Evolutionary conservation across 192 early-diverging fungal species (phyloP).

Genomic region (Podila epicladia): DNA sequence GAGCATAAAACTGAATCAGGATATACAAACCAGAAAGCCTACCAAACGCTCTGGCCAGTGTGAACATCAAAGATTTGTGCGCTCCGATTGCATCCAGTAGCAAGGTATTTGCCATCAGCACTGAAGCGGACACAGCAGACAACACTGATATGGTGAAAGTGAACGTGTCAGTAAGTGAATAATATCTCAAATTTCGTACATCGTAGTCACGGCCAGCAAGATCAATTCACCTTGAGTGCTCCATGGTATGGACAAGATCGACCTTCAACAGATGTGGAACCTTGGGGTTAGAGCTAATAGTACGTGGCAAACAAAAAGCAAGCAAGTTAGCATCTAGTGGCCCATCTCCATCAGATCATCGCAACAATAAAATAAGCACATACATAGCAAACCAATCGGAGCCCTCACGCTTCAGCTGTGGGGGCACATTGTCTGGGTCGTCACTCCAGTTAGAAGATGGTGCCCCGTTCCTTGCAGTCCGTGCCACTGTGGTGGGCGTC

Average conservation of each 20-base stretch:
- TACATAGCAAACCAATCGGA: slow-evolving; percentile 90
- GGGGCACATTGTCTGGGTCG: slow-evolving; percentile 80
- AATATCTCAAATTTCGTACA: too few relatives aligned
- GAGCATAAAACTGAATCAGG: too few relatives aligned
- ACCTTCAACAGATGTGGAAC: slow-evolving; percentile 68
- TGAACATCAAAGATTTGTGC: slow-evolving; percentile 90
- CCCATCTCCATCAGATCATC: too few relatives aligned
- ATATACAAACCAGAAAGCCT: background rate
- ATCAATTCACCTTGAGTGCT: slow-evolving; percentile 53
- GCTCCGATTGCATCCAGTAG: slow-evolving; percentile 92
- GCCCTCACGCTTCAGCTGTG: slow-evolving; percentile 81
- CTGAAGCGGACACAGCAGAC: slow-evolving; percentile 99
- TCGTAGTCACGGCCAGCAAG: too few relatives aligned
- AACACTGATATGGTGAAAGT: slow-evolving; percentile 66
- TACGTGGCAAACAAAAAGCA: too few relatives aligned
- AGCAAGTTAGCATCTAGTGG: background rate
- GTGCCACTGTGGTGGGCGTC: slow-evolving; percentile 35
- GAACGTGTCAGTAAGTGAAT: too few relatives aligned
- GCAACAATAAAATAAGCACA: background rate
- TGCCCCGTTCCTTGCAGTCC: slow-evolving; percentile 22
- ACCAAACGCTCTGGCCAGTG: slow-evolving; percentile 78
- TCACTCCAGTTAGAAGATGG: slow-evolving; percentile 70
- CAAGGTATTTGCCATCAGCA: slow-evolving; percentile 89
- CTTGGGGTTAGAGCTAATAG: slow-evolving; percentile 69
- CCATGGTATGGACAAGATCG: slow-evolving; percentile 68